These are phyloP conservation scores for Botrytis tulipae DNA, from an alignment of 2,329 filamentous ascomycete species.

Conservation along the genomic window DNA sequence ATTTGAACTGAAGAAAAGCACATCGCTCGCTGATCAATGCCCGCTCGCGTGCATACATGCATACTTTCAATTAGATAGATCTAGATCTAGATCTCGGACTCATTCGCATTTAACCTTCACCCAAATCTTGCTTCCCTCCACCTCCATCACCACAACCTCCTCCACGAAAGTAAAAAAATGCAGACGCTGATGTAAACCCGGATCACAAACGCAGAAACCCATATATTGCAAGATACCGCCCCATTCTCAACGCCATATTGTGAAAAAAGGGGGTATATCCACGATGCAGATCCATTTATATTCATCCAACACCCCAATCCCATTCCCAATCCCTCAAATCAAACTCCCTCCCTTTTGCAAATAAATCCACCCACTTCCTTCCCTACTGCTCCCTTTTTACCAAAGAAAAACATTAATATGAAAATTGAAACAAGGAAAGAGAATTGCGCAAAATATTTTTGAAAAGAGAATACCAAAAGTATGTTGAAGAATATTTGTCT, in stretches of 20 bases:
- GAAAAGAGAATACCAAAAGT: not conserved
- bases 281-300: slow-evolving; percentile 14
- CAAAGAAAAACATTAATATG: not conserved
- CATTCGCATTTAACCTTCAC: not conserved
- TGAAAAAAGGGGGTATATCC: slow-evolving; percentile 3
- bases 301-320: not conserved
- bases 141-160: not conserved
- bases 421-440: not conserved
- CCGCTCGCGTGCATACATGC: not conserved
- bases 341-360: not conserved
- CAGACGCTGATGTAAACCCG: not conserved
- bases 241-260: not conserved
- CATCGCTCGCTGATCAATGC: not conserved
- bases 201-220: not conserved
- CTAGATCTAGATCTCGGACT: not conserved
- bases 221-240: slow-evolving; percentile 1
- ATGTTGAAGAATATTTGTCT: not conserved
- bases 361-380: not conserved
- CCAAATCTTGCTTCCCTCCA: not conserved
- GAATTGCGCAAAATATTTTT: not conserved
- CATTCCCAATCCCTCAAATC: not conserved
- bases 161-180: not conserved
- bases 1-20: not conserved
- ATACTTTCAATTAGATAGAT: not conserved
- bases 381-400: not conserved